Base-by-base conservation (phyloP, 306 rosid genomes). In the Gynostemma pentaphyllum region DNA sequence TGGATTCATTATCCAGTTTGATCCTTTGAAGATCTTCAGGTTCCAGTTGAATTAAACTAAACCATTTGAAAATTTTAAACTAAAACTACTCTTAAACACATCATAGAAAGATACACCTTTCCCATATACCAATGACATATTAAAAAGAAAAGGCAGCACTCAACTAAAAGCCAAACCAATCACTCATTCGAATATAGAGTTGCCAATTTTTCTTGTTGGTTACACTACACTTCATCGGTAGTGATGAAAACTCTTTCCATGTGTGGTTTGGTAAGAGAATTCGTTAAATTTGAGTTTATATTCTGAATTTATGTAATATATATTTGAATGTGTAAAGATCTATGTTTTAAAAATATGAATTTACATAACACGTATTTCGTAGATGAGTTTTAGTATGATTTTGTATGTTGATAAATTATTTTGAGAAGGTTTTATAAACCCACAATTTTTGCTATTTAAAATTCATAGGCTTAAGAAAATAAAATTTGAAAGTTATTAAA, bases 101-200 rank as follows among this genome's bases (percentile, higher is more conserved):
- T 23, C 32, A 12, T 15, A 14, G 29, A 30, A 11, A n/a, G n/a
- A n/a, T 4, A 34, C 46, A 34, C 11, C 47, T 59, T 59, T 59
- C 64, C 32, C 64, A 59, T 12, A 8, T 59, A 45, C 64, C 64
- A 37, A 59, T 10, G 64, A 5, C 28, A 23, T 51, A 21, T 51
- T 8, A 59, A 57, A 55, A 2, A 5, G 5, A 34, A 59, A 36
- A 41, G 9, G n/a, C 2, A 36, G 64, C 45, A 16, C 29, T 4
- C 21, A 12, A 30, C 19, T 30, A 37, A 37, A 56, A 9, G 21
- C 14, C 36, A 27, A 15, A 56, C 45, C 64, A 34, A 34, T 34
- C 4, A 45, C 19, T 34, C 28, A 9, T 50, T 50, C 2, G 9
- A 5, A 10, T 3, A 32, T 32, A 2, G 3, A 3, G 7, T 32